Percentiles rank a stretch among this genome's conserved stretches.
Evolutionary conservation across 1,139 yeast species (phyloP).

Genomic region (Casaregolazyma suthepensis): DNA sequence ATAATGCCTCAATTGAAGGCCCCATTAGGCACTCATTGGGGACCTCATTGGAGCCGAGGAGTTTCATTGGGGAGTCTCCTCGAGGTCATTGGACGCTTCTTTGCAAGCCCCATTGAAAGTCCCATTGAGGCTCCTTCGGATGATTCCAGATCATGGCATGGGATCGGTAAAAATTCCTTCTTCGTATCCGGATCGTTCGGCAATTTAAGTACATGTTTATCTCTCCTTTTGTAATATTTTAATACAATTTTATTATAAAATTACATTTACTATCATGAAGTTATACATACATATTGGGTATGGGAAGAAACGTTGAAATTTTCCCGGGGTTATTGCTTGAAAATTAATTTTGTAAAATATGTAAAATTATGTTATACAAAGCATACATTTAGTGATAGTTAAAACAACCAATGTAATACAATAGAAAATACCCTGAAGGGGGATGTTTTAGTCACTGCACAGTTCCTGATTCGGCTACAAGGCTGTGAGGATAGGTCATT

Average conservation of each 20-base stretch:
- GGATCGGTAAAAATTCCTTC: too few species aligned
- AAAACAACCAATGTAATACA: background rate
- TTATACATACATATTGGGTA: background rate
- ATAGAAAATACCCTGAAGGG: background rate
- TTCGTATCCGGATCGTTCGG: background rate
- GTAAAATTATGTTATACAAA: background rate
- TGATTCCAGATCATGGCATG: too few species aligned
- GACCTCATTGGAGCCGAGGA: too few species aligned
- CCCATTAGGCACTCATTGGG: background rate
- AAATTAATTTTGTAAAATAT: background rate
- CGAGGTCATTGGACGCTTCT: too few species aligned
- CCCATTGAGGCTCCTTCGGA: too few species aligned
- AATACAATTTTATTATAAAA: too few species aligned
- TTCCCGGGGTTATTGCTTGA: background rate
- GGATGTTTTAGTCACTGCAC: background rate
- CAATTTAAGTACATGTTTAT: too few species aligned
- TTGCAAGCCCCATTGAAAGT: too few species aligned
- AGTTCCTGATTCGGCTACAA: background rate
- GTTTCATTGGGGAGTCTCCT: too few species aligned
- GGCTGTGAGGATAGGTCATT: background rate
- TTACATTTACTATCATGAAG: background rate
- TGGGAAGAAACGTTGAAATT: background rate
- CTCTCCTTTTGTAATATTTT: too few species aligned
- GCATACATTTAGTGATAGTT: background rate
- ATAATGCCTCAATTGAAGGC: background rate